Conservation (phyloP, 768 basidiomycete species). For the Pulveroboletus sp. region DNA sequence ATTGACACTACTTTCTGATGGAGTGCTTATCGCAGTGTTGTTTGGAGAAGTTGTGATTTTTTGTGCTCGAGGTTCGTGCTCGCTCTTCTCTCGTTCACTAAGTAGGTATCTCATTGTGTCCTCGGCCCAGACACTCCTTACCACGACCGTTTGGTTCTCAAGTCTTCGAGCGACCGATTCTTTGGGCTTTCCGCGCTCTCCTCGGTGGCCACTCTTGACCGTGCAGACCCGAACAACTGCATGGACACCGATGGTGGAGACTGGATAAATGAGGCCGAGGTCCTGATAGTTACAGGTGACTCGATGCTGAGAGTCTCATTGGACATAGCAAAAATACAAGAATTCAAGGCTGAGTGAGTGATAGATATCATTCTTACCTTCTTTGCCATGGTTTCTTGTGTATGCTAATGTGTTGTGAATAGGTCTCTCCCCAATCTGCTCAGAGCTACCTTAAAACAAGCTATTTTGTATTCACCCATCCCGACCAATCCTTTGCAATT, state of each 20-base stretch:
- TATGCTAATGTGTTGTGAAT: slow-evolving; percentile 31
- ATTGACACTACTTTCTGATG: slow-evolving; percentile 56
- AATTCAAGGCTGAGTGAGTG: slow-evolving; percentile 61
- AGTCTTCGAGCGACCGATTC: slow-evolving; percentile 62
- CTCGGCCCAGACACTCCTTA: slow-evolving; percentile 55
- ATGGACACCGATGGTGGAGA: slow-evolving; percentile 9
- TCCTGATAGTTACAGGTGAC: slow-evolving; percentile 50
- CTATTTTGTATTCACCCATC: slow-evolving; percentile 71
- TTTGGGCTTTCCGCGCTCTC: slow-evolving; percentile 59
- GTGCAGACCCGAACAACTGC: slow-evolving; percentile 11
- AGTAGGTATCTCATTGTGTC: not conserved
- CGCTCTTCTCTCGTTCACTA: not conserved
- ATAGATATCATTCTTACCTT: not conserved
- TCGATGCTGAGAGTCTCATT: slow-evolving; percentile 64
- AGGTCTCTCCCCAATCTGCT: slow-evolving; percentile 60
- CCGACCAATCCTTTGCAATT: slow-evolving; percentile 78
- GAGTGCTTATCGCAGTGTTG: slow-evolving; percentile 55
- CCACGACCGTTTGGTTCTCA: slow-evolving; percentile 67
- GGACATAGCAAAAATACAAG: slow-evolving; percentile 55
- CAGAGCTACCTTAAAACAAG: slow-evolving; percentile 78
- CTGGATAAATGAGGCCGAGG: slow-evolving; percentile 12
- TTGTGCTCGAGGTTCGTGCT: slow-evolving; percentile 53
- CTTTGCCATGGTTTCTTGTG: not conserved
- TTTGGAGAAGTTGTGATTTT: slow-evolving; percentile 76
- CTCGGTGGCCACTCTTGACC: slow-evolving; percentile 17